phyloP scores from a whole-genome alignment of 108 stramenopile species.

The Cyclotella baltica region DNA sequence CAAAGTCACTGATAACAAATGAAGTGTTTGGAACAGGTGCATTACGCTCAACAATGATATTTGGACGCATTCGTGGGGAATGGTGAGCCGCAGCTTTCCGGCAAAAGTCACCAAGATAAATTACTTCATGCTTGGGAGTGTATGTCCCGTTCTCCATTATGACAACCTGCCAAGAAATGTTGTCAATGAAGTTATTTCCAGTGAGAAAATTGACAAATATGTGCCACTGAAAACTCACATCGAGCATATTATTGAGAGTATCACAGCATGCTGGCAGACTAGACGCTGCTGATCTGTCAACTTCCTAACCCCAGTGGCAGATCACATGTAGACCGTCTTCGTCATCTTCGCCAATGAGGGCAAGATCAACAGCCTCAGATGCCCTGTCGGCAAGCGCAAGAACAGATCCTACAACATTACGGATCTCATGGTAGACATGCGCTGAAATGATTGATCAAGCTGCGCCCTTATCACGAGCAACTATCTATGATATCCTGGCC shows the following conservation, averaged over 20 bases:
- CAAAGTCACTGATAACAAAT: slow-evolving; percentile 43
- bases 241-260: slow-evolving; percentile 57
- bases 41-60: slow-evolving; percentile 29
- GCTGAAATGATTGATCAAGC: slow-evolving; percentile 50
- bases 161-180: slow-evolving; percentile 23
- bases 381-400: slow-evolving; percentile 54
- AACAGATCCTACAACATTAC: slow-evolving; percentile 52
- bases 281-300: slow-evolving; percentile 54
- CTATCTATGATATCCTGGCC: slow-evolving; percentile 53
- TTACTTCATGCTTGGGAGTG: slow-evolving; percentile 52
- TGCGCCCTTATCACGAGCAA: slow-evolving; percentile 51
- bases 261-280: slow-evolving; percentile 58
- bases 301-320: slow-evolving; percentile 44
- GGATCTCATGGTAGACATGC: slow-evolving; percentile 59
- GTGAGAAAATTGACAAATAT: not conserved
- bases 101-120: slow-evolving; percentile 49
- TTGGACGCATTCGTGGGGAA: slow-evolving; percentile 40
- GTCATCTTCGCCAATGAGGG: slow-evolving; percentile 44
- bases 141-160: slow-evolving; percentile 54
- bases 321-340: slow-evolving; percentile 26
- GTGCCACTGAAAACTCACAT: slow-evolving; percentile 15
- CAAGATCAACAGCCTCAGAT: slow-evolving; percentile 49
- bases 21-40: slow-evolving; percentile 28
- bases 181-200: not conserved
- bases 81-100: slow-evolving; percentile 45